Conservation (phyloP, 768 basidiomycete genomes). For the Psilocybe cubensis region DNA sequence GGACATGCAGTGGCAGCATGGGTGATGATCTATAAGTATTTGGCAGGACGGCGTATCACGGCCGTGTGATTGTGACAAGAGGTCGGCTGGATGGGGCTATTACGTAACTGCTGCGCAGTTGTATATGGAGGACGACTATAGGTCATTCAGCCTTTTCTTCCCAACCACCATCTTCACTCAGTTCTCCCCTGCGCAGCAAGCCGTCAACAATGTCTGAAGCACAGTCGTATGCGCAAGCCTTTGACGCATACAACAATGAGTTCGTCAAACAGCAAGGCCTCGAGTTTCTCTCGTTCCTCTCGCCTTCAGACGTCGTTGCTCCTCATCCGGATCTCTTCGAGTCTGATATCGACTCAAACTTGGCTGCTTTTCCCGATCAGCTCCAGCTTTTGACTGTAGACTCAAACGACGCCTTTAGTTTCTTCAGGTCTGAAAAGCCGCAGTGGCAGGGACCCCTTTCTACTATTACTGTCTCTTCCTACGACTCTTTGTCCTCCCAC, state of each 20-base stretch:
- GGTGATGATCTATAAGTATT: conserved; percentile 7
- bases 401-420: conserved; percentile 65
- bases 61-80: conserved; percentile 12
- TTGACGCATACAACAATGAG: conserved; percentile 38
- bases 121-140: conserved; percentile 29
- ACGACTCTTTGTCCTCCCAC: conserved; percentile 67
- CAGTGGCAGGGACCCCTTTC: conserved; percentile 69
- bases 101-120: conserved; percentile 38
- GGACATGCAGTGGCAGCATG: conserved; percentile 1
- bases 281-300: conserved; percentile 73
- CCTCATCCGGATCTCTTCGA: conserved; percentile 86
- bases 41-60: conserved; percentile 12
- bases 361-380: conserved; percentile 69
- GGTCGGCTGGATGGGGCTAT: conserved; percentile 13
- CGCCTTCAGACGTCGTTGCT: conserved; percentile 71
- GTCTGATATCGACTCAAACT: conserved; percentile 74
- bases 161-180: conserved; percentile 34
- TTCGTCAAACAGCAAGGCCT: conserved; percentile 46
- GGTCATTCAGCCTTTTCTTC: conserved; percentile 24
- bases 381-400: conserved; percentile 67
- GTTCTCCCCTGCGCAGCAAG: conserved; percentile 31
- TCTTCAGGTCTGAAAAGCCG: conserved; percentile 64
- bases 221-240: conserved; percentile 33
- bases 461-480: conserved; percentile 78
- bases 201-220: conserved; percentile 37